Evolutionary conservation across 2,329 filamentous ascomycete genomes (phyloP).

Genomic region (Ceratocystis cacaofunesta): DNA sequence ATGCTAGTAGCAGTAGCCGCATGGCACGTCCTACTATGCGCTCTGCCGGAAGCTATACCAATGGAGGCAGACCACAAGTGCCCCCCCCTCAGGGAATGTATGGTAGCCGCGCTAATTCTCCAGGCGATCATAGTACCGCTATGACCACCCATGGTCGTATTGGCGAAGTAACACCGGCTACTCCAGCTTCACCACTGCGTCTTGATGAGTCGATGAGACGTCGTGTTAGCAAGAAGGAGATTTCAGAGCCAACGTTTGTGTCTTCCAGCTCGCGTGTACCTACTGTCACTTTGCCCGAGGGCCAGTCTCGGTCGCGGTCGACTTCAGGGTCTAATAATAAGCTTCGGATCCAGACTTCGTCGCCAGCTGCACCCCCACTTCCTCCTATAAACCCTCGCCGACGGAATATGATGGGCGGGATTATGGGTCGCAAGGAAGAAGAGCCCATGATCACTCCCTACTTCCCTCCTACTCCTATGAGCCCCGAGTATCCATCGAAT

Average conservation of each 20-base stretch:
- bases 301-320: slow-evolving; percentile 24
- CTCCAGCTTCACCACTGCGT: slow-evolving; percentile 19
- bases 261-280: slow-evolving; percentile 33
- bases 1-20: slow-evolving; percentile 34
- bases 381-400: slow-evolving; percentile 46
- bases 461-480: slow-evolving; percentile 13
- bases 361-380: slow-evolving; percentile 34
- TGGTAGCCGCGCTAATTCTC: slow-evolving; percentile 13
- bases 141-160: slow-evolving; percentile 18
- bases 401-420: slow-evolving; percentile 29
- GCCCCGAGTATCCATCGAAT: neutral
- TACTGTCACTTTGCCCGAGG: slow-evolving; percentile 27
- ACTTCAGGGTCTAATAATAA: slow-evolving; percentile 28
- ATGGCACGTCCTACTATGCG: slow-evolving; percentile 18
- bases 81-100: slow-evolving; percentile 14
- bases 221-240: slow-evolving; percentile 32
- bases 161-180: slow-evolving; percentile 15
- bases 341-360: slow-evolving; percentile 25
- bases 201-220: slow-evolving; percentile 29
- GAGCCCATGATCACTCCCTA: slow-evolving; percentile 10
- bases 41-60: slow-evolving; percentile 8
- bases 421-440: slow-evolving; percentile 14
- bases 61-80: neutral
- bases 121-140: neutral
- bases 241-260: slow-evolving; percentile 36